Base-by-base conservation (phyloP, 306 rosid species). In the Cotoneaster glaucophyllus region DNA sequence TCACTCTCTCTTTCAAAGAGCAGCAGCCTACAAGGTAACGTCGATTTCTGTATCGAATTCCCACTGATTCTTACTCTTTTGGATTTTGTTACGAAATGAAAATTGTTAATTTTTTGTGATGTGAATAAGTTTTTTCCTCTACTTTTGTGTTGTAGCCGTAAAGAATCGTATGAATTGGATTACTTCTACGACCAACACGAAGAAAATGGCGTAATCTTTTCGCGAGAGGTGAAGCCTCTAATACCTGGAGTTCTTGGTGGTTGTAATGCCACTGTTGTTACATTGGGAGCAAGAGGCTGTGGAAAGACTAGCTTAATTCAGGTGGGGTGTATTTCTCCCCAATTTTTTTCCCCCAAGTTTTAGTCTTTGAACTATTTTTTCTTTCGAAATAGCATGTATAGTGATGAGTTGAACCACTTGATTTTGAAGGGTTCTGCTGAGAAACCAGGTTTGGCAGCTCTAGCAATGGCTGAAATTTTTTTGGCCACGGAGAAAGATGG, bases 241-340 rank as follows among this genome's bases (percentile, higher is more conserved):
- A 81, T 95, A 74, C 75, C 81, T 4, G 89, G 88, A 18, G 87
- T 85, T 75, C 87, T 90, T 61, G 93, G 84, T 58, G 98, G 97
- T 58, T 79, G 64, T 67, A 90, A 86, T 69, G 86, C 97, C 64
- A 89, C 98, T 70, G 76, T 92, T 75, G 71, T 95, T 64, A 89
- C 93, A 39, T 82, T 75, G 85, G 98, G 98, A 78, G 97, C 97
- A 67, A 95, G 85, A 84, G 89, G 88, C 73, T 90, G 91, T 71
- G 98, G 97, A 65, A 95, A 95, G 84, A 87, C 98, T 66, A 77
- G 78, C 29, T 6, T 84, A 29, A 84, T 92, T 82, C 96, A 90
- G 98, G 98, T 92, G 78, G 58, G 41, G 75, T 41, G 44, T 41
- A 41, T 41, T 41, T 41, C 44, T 41, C 44, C 44, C 44, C 0